Base-by-base conservation (phyloP, 2,329 filamentous ascomycete genomes). In the Pyrenochaeta sp. region DNA sequence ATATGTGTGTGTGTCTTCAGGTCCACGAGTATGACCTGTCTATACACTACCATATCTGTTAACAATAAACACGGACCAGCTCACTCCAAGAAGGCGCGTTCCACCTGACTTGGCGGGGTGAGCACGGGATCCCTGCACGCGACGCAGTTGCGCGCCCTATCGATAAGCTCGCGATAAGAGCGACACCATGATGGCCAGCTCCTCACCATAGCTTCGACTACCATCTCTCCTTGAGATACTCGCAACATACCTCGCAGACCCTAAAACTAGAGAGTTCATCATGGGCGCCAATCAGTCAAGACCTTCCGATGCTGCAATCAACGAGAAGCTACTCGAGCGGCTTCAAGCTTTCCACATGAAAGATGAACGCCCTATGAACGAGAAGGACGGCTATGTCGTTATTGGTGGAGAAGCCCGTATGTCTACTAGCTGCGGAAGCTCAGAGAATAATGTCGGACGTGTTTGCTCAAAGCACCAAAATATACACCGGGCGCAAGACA, bases 381-480 rank as follows among this genome's bases (percentile, higher is more conserved):
- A 84, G 43, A 82, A 84, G 39, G 84, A 85, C 48, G 84, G 84
- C 34, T 87, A 84, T 56, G 75, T 86, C 30, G 78, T 85, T 58
- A 75, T 88, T n/a, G 78, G 79, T 30, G 75, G 76, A 51, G 80
- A 82, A 71, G 81, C 80, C 62, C 72, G 69, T 68, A 73, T 32
- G 72, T 68, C 10, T 49, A n/a, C 12, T 25, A 13, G 5, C 30
- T 27, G 8, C 7, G 8, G 8, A 15, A n/a, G 37, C 43, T 2
- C 2, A 10, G 45, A 30, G 15, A 15, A 24, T n/a, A 48, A 28
- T 6, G 24, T 51, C 59, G 56, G 40, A 61, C 48, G 15, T 9
- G 27, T 12, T 37, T 46, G 7, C 24, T 10, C 25, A 28, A 50
- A 76, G 72, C 66, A 10, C 70, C 72, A 7, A 65, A 44, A 36